Evolutionary conservation across 345 rosid genomes (phyloP).

Genomic region (Anacardium occidentale): DNA sequence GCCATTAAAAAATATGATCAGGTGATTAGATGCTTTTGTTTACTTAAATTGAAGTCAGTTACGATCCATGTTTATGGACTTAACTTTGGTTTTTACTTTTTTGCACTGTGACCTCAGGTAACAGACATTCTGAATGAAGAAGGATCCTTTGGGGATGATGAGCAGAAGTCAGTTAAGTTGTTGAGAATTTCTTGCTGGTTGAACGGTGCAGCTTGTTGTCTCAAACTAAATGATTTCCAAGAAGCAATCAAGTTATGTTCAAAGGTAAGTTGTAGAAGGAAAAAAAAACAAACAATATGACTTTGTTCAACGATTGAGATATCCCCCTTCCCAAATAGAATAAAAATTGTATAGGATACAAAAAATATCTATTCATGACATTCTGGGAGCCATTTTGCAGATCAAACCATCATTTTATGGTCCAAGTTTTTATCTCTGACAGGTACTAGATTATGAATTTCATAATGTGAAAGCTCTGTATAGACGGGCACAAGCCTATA

Average conservation of each 20-base stretch:
- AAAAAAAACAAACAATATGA: not conserved
- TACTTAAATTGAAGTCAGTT: not conserved
- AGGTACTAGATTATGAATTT: conserved; percentile 54
- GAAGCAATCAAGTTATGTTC: conserved; percentile 51
- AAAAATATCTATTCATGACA: not conserved
- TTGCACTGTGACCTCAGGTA: conserved; percentile 36
- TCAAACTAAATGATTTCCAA: conserved; percentile 45
- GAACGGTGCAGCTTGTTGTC: conserved; percentile 62
- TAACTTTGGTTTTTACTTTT: not conserved
- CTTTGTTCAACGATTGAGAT: not conserved
- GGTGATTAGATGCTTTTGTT: conserved; percentile 29
- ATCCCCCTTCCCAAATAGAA: no score
- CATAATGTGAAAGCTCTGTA: conserved; percentile 56
- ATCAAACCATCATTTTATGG: conserved; percentile 11
- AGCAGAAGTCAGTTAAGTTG: conserved; percentile 39
- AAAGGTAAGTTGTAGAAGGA: conserved; percentile 32
- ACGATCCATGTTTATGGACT: not conserved
- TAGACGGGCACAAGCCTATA: conserved; percentile 61
- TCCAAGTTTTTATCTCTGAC: conserved; percentile 13
- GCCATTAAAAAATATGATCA: no score
- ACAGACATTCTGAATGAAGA: conserved; percentile 47
- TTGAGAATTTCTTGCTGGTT: conserved; percentile 56
- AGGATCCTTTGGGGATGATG: conserved; percentile 42
- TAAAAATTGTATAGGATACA: no score
- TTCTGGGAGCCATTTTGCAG: not conserved